Percentiles rank a stretch among this genome's conserved stretches.
Conservation (phyloP, 108 stramenopile species). For the Schizochytrium sp. region DNA sequence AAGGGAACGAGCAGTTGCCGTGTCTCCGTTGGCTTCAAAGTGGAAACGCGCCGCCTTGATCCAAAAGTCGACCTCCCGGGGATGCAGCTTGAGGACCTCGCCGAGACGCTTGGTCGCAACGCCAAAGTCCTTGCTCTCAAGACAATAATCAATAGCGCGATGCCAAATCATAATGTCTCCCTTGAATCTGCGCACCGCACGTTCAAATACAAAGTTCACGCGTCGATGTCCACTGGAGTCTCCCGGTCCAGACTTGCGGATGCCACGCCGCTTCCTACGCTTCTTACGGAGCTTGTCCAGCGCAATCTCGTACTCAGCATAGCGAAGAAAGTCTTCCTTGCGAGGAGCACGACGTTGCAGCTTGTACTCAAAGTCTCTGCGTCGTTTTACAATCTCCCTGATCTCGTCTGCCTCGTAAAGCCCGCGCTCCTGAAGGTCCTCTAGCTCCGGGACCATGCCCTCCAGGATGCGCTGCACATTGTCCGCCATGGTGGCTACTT, state of each 20-base stretch:
- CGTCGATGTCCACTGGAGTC: neutral
- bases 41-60: conserved; percentile 10
- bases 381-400: neutral
- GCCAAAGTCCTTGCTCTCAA: neutral
- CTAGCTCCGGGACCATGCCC: conserved; percentile 24
- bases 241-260: neutral
- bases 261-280: conserved; percentile 9
- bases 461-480: conserved; percentile 20
- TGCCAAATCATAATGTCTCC: neutral
- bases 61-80: neutral
- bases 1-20: neutral
- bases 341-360: neutral
- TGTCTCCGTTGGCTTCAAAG: neutral
- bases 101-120: neutral
- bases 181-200: conserved; percentile 1
- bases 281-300: conserved; percentile 4
- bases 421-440: conserved; percentile 19
- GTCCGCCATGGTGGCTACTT: conserved; percentile 15
- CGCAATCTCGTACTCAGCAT: conserved; percentile 1
- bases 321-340: conserved; percentile 16
- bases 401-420: neutral
- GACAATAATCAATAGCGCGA: neutral
- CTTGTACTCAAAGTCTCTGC: conserved; percentile 17
- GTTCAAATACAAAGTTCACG: neutral
- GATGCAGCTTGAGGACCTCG: neutral